Evolutionary conservation across 106 monocot species (phyloP), one percentile per base, ranked within the genome.

Genomic region (Acorus gramineus): DNA sequence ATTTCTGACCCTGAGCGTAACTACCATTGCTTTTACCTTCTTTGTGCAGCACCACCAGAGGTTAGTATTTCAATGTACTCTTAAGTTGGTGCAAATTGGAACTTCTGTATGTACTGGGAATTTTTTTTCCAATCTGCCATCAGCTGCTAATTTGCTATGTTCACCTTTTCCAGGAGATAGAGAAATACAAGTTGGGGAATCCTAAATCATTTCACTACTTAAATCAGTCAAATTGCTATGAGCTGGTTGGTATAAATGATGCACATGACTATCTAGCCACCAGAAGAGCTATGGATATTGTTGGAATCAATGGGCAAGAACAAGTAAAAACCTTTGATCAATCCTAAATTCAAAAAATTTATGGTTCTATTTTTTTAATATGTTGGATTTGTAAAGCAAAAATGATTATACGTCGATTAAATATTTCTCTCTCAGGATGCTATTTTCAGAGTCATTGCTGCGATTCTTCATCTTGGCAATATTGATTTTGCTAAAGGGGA

Each of bases 401-500:
- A 4, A 43, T 28, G 51, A 49, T 13, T 11, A 59, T 3, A 51
- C 12, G 50, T 7, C 53, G 53, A 60, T 44, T n/a, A 56, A 57
- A 14, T 43, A 49, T 47, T 46, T 57, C 43, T 65, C 42, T 79
- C 42, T 59, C 77, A 99, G 98, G 98, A 99, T 67, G 88, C 98
- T 52, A 99, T 99, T 76, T 99, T 92, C 69, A 88, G 98, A 73
- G 92, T 99, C 69, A 84, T 99, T 64, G 98, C 98, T 53, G 80
- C 98, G 14, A 92, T 99, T 60, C 98, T 99, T 81, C 98, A 99
- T 73, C 14, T 99, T 55, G 98, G 98, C 2, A 99, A 99, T 49
- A 86, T 92, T 63, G 81, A 89, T 50, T 99, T 99, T 76, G 72
- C 89, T 11, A 99, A 99, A 71, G 98, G 98, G 7, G 63, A 79